A percentile compares a stretch with the other conserved stretches of the same genome.
Conservation (phyloP, 768 basidiomycete genomes). For the Russula griseocarnosa region DNA sequence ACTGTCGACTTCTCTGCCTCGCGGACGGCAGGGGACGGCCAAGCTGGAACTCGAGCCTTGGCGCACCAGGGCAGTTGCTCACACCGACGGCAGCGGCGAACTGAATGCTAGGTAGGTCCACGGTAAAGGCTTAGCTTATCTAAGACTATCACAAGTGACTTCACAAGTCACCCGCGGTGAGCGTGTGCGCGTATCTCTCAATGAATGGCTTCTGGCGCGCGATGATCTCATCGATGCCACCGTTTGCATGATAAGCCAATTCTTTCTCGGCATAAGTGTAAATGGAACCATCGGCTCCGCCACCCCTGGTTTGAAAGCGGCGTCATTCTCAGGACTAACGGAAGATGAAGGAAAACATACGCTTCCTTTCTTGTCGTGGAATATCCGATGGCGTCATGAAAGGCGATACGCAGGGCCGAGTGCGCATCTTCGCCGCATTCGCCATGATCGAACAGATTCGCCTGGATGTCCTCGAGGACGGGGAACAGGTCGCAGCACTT, state of each 20-base stretch:
- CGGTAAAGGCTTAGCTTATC: background rate
- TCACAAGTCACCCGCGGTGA: conserved; percentile 47
- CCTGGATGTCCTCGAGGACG: conserved; percentile 35
- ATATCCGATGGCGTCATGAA: conserved; percentile 32
- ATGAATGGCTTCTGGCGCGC: conserved; percentile 36
- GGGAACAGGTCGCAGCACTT: conserved; percentile 36
- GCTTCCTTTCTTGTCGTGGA: background rate
- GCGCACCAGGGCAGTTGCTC: conserved; percentile 38
- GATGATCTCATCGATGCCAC: conserved; percentile 29
- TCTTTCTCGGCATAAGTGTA: conserved; percentile 23
- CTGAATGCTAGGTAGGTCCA: conserved; percentile 32
- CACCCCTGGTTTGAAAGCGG: conserved; percentile 22
- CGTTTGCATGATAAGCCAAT: conserved; percentile 28
- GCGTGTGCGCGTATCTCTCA: conserved; percentile 38
- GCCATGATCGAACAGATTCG: conserved; percentile 32
- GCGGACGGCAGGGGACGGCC: conserved; percentile 34
- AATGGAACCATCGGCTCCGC: conserved; percentile 32
- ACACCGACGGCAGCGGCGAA: conserved; percentile 37
- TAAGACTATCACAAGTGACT: conserved; percentile 24
- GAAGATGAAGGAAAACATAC: background rate
- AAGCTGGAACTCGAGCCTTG: conserved; percentile 35
- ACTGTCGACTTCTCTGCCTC: conserved; percentile 35
- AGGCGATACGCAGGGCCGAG: conserved; percentile 32
- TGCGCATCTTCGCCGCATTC: conserved; percentile 36
- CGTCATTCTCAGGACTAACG: background rate